Evolutionary conservation across 1,139 yeast species (phyloP).

Genomic region (Barnettozyma hawaiiensis): DNA sequence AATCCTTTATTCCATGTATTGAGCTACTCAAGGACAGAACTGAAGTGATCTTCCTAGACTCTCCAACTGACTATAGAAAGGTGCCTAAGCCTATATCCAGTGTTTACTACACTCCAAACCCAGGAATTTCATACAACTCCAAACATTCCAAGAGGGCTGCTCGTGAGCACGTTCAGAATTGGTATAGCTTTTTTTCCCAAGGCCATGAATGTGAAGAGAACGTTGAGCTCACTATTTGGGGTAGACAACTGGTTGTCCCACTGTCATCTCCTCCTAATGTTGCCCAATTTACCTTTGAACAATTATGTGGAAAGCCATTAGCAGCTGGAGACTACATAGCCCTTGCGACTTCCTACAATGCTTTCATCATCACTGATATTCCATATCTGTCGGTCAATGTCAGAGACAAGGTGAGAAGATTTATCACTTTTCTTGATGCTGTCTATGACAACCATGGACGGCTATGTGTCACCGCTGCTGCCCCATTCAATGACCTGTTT

Average conservation of each 20-base stretch:
- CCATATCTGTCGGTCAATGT: conserved; percentile 76
- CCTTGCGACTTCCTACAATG: conserved; percentile 68
- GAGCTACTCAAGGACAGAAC: conserved; percentile 69
- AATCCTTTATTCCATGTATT: conserved; percentile 87
- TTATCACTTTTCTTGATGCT: conserved; percentile 91
- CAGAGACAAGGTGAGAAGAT: conserved; percentile 81
- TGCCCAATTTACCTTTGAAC: conserved; percentile 82
- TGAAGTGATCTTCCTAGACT: conserved; percentile 72
- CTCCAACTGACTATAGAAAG: conserved; percentile 92
- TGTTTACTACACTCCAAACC: conserved; percentile 72
- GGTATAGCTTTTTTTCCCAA: conserved; percentile 77
- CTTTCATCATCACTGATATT: conserved; percentile 84
- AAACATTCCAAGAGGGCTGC: conserved; percentile 48
- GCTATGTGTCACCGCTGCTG: conserved; percentile 83
- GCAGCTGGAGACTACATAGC: conserved; percentile 96
- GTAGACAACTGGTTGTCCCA: conserved; percentile 74
- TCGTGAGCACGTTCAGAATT: conserved; percentile 56
- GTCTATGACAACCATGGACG: conserved; percentile 87
- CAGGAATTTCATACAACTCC: conserved; percentile 51
- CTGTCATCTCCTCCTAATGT: conserved; percentile 69
- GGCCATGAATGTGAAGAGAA: conserved; percentile 39
- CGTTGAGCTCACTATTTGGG: conserved; percentile 70
- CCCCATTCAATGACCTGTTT: conserved; percentile 76
- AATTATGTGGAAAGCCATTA: conserved; percentile 78
- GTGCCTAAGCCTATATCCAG: conserved; percentile 78